phyloP scores from a whole-genome alignment of 352 stramenopile genomes.

The Phytophthora hibernalis region DNA sequence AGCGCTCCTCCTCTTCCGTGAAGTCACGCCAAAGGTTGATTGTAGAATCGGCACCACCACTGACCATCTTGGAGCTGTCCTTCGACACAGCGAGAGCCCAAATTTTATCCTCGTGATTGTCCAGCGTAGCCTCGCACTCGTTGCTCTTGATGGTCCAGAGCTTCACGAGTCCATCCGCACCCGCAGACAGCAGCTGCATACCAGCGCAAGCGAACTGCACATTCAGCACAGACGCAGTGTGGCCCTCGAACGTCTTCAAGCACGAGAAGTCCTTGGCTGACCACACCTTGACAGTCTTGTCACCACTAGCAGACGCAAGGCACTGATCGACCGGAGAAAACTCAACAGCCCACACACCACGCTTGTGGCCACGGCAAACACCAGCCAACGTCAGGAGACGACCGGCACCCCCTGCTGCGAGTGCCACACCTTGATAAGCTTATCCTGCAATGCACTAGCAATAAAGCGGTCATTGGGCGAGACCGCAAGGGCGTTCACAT shows the following conservation, averaged over 20 bases:
- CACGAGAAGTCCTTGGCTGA: slow-evolving; percentile 95
- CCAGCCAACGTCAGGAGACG: slow-evolving; percentile 89
- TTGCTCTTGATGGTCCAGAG: slow-evolving; percentile 98
- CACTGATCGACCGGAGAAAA: slow-evolving; percentile 97
- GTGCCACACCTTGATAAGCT: slow-evolving; percentile 98
- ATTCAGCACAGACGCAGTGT: slow-evolving; percentile 90
- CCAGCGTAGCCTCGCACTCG: slow-evolving; percentile 97
- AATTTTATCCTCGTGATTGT: slow-evolving; percentile 97
- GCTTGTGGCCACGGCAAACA: slow-evolving; percentile 96
- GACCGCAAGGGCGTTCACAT: slow-evolving; percentile 96
- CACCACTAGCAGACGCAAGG: slow-evolving; percentile 94
- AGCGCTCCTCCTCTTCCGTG: slow-evolving; percentile 92
- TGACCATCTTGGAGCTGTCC: slow-evolving; percentile 92
- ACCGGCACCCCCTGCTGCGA: slow-evolving; percentile 58
- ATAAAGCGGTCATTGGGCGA: slow-evolving; percentile 97
- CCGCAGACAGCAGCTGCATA: slow-evolving; percentile 95
- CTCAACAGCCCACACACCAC: slow-evolving; percentile 97
- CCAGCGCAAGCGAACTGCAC: slow-evolving; percentile 91
- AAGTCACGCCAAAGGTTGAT: slow-evolving; percentile 96
- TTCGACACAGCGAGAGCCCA: slow-evolving; percentile 95
- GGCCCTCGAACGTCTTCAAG: slow-evolving; percentile 97
- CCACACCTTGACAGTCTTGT: slow-evolving; percentile 98
- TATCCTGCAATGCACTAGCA: slow-evolving; percentile 97
- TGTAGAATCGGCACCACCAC: slow-evolving; percentile 94
- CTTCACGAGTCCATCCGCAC: slow-evolving; percentile 97